Evolutionary conservation across 768 basidiomycete species (phyloP).

Genomic region (Suillus brevipes): DNA sequence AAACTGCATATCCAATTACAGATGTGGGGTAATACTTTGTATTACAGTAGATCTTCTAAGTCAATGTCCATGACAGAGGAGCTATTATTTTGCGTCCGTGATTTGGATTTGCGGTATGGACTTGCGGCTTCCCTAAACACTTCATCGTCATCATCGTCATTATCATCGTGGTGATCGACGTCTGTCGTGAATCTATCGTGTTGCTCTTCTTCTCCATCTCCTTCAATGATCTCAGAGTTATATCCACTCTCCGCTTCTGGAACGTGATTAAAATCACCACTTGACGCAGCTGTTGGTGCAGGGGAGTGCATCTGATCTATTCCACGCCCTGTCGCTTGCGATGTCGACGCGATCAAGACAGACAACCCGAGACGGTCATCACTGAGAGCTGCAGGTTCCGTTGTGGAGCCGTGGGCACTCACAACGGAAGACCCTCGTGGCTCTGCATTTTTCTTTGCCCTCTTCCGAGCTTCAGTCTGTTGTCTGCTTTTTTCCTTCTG

Average conservation of each 20-base stretch:
- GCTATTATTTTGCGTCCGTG: slow-evolving; percentile 12
- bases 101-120: slow-evolving; percentile 7
- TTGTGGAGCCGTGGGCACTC: slow-evolving; percentile 27
- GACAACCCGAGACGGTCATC: slow-evolving; percentile 29
- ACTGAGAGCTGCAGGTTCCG: slow-evolving; percentile 25
- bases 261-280: slow-evolving; percentile 39
- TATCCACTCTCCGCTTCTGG: slow-evolving; percentile 56
- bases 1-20: not conserved
- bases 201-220: slow-evolving; percentile 27
- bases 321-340: slow-evolving; percentile 28
- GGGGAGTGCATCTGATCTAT: slow-evolving; percentile 46
- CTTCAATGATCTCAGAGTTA: slow-evolving; percentile 47
- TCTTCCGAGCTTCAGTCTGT: slow-evolving; percentile 54
- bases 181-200: slow-evolving; percentile 26
- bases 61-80: slow-evolving; percentile 32
- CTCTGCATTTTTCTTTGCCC: slow-evolving; percentile 40
- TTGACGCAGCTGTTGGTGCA: slow-evolving; percentile 51
- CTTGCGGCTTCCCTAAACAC: slow-evolving; percentile 5
- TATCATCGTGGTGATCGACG: slow-evolving; percentile 22
- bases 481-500: slow-evolving; percentile 50
- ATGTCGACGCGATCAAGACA: slow-evolving; percentile 25
- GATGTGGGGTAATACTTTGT: not conserved
- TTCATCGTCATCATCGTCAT: slow-evolving; percentile 2
- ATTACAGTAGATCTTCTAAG: slow-evolving; percentile 25
- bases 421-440: slow-evolving; percentile 23